A percentile compares a stretch with the other conserved stretches of the same genome.
Conservation (phyloP, 2,329 filamentous ascomycete species). For the Achaetomium macrosporum region DNA sequence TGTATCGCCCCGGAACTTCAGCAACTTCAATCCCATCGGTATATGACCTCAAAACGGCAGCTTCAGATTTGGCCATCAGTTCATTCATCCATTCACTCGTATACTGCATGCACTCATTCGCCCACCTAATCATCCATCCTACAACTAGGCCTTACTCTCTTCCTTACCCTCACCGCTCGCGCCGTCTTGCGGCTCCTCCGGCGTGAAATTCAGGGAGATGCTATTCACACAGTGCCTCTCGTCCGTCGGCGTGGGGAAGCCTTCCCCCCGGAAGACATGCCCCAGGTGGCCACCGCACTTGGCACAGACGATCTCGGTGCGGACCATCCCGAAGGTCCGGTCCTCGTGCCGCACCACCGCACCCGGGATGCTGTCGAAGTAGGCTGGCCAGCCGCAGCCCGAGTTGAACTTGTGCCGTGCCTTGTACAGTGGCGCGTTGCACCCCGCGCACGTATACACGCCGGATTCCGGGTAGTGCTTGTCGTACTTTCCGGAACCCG, state of each 20-base stretch:
- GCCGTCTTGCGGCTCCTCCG: conserved; percentile 49
- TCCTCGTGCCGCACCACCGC: conserved; percentile 82
- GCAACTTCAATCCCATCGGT: neutral
- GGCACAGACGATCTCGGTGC: conserved; percentile 89
- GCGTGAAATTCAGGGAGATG: conserved; percentile 75
- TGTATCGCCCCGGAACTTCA: neutral
- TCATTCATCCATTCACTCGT: too few species aligned
- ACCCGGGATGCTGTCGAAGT: conserved; percentile 90
- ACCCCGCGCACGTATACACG: conserved; percentile 82
- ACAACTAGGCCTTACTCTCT: conserved; percentile 8
- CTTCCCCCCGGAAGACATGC: conserved; percentile 88
- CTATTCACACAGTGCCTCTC: conserved; percentile 98
- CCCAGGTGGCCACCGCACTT: conserved; percentile 92
- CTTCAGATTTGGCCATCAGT: too few species aligned
- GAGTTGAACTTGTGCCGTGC: conserved; percentile 93
- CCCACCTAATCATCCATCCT: too few species aligned
- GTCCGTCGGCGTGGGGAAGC: conserved; percentile 77
- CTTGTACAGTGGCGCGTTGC: conserved; percentile 82
- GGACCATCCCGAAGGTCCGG: conserved; percentile 67
- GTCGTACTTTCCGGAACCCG: conserved; percentile 77
- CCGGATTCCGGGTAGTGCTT: conserved; percentile 73
- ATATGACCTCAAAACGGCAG: too few species aligned
- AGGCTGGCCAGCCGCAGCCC: conserved; percentile 95
- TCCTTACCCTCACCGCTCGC: neutral
- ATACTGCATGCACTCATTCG: too few species aligned